phyloP scores from a whole-genome alignment of 352 stramenopile genomes.

The Globisporangium nodosum region DNA sequence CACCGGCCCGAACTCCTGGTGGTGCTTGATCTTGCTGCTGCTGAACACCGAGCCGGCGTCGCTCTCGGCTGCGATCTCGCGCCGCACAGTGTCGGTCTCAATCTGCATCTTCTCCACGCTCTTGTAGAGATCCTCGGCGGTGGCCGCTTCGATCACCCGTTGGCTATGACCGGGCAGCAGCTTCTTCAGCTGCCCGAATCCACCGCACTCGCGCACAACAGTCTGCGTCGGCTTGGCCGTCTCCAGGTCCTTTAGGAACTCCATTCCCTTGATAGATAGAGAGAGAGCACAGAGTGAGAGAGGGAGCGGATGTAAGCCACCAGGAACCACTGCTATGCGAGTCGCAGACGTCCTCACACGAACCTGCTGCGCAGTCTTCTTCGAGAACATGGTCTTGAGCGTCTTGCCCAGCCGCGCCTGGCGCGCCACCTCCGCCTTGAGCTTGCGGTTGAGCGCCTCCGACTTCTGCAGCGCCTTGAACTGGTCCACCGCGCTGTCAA shows the following conservation, averaged over 20 bases:
- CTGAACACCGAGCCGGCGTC: constrained; percentile 5
- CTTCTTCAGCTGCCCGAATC: neutral
- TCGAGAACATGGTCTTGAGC: constrained; percentile 8
- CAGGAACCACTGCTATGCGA: too few species aligned
- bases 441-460: constrained; percentile 5
- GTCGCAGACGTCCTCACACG: too few species aligned
- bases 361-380: constrained; percentile 12
- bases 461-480: constrained; percentile 11
- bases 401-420: constrained; percentile 5
- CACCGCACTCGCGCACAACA: neutral
- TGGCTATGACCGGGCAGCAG: neutral
- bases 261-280: neutral
- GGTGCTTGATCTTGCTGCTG: constrained; percentile 7
- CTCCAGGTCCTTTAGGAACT: constrained; percentile 4
- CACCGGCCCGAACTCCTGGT: constrained; percentile 8
- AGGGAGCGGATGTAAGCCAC: neutral
- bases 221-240: neutral
- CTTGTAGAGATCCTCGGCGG: constrained; percentile 5
- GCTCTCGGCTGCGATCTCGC: constrained; percentile 1
- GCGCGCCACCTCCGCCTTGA: constrained; percentile 7
- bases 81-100: constrained; percentile 7
- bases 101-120: constrained; percentile 10
- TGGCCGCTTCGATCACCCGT: neutral
- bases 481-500: constrained; percentile 8
- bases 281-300: neutral